Evolutionary conservation across 2,329 filamentous ascomycete species (phyloP), one percentile per base, ranked within the genome.

Genomic region (Alternaria novae-zelandiae): DNA sequence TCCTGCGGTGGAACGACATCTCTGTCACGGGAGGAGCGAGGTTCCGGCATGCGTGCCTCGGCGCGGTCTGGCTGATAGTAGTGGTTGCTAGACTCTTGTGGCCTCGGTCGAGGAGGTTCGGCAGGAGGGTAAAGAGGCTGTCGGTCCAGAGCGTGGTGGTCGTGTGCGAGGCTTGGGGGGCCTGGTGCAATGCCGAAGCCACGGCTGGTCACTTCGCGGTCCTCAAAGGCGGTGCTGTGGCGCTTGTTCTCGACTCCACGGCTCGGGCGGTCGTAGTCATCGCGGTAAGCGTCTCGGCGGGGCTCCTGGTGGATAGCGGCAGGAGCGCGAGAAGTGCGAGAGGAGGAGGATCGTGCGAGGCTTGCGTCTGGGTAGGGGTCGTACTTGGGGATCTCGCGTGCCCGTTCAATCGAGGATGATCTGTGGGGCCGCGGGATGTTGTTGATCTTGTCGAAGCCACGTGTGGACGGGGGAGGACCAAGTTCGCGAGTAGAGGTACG

Each of bases 401-500:
- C 59, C 20, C 74, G 58, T 12, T 80, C 78, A 21, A 74, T 75
- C 3, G 79, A 80, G 11, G 69, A 72, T 10, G 78, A 72, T 21
- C 78, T 64, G 41, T 71, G 71, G 12, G 69, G 64, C 12, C 76
- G 67, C 12, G 65, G 63, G 23, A 75, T 57, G 54, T 58, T 68
- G 69, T 87, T 87, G 66, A 92, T 87, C 79, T 88, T 91, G 70
- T 93, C 91, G 67, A 93, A 88, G 0, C 89, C 91, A 69, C 90
- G 84, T 4, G 88, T 91, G 6, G 89, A 87, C 5, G 90, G 90
- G 10, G 91, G 91, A 3, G 90, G 91, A 15, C 77, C 77, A 3
- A 78, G 72, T 51, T 79, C 79, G 32, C 78, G 74, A 17, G 70
- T 64, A n/a, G 77, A 81, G 50, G 50, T 79, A 69, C 76, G 81